Evolutionary conservation across 176 grass and related monocot genomes (phyloP).

Genomic region (Ampelocalamus luodianensis): DNA sequence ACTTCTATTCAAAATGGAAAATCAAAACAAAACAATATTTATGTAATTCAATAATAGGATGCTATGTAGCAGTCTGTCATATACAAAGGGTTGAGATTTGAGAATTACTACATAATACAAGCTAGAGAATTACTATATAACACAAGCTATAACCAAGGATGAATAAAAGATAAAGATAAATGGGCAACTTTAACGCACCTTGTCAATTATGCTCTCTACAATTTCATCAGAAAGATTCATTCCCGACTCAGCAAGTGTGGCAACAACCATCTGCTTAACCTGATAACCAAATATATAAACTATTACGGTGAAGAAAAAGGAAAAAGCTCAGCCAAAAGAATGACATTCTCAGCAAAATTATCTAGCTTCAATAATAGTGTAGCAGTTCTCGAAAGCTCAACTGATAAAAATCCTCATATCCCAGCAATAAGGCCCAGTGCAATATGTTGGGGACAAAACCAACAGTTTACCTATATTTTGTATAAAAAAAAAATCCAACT

Average conservation of each 20-base stretch:
- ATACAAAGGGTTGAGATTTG: not conserved
- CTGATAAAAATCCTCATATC: not conserved
- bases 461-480: not conserved
- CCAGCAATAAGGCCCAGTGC: not conserved
- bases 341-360: not conserved
- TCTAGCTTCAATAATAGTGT: not conserved
- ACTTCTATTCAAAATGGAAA: conserved; percentile 19
- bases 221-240: conserved; percentile 61
- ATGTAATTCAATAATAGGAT: not conserved
- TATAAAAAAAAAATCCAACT: not conserved
- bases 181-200: conserved; percentile 32
- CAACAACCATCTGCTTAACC: conserved; percentile 64
- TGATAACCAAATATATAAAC: conserved; percentile 40
- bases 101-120: not conserved
- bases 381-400: conserved; percentile 22
- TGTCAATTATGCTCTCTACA: conserved; percentile 56
- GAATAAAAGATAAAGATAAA: not conserved
- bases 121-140: not conserved
- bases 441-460: conserved; percentile 6
- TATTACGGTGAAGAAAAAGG: conserved; percentile 1
- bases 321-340: conserved; percentile 27
- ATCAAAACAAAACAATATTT: conserved; percentile 1
- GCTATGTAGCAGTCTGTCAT: not conserved
- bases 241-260: conserved; percentile 57
- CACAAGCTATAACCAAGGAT: conserved; percentile 9